Evolutionary conservation across 768 basidiomycete genomes (phyloP).

Genomic region (Cystobasidium onofrii): DNA sequence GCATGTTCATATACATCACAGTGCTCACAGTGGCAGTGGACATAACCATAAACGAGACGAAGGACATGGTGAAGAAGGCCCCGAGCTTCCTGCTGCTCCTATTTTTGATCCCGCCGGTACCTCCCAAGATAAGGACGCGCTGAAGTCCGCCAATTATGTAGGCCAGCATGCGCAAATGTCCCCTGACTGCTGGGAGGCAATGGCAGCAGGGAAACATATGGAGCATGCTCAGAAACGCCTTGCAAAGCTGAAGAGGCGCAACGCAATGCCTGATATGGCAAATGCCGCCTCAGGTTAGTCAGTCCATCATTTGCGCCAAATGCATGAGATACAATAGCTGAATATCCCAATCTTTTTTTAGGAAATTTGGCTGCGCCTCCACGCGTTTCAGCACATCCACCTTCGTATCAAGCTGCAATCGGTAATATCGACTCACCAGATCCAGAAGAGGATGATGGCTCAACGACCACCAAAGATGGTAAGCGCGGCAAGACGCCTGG

Average conservation of each 20-base stretch:
- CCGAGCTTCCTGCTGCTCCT: neutral
- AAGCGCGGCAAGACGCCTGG: neutral
- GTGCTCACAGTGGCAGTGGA: neutral
- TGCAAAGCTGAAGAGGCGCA: neutral
- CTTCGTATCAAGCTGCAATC: neutral
- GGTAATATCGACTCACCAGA: neutral
- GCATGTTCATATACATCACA: neutral
- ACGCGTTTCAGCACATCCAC: neutral
- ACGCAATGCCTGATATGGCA: neutral
- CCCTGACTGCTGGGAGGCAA: neutral
- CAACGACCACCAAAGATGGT: neutral
- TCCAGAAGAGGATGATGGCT: neutral
- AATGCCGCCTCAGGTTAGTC: neutral
- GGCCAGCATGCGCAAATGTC: neutral
- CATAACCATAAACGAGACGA: neutral
- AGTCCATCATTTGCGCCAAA: too few species aligned
- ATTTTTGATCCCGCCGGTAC: neutral
- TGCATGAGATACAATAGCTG: too few species aligned
- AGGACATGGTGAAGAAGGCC: neutral
- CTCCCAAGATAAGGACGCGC: neutral
- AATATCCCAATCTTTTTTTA: neutral
- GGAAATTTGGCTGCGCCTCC: neutral
- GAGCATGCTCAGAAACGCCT: neutral
- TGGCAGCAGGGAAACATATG: neutral
- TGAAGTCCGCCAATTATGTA: neutral